Conservation (phyloP, 1,139 yeast species). For the Yamadazyma triangularis region DNA sequence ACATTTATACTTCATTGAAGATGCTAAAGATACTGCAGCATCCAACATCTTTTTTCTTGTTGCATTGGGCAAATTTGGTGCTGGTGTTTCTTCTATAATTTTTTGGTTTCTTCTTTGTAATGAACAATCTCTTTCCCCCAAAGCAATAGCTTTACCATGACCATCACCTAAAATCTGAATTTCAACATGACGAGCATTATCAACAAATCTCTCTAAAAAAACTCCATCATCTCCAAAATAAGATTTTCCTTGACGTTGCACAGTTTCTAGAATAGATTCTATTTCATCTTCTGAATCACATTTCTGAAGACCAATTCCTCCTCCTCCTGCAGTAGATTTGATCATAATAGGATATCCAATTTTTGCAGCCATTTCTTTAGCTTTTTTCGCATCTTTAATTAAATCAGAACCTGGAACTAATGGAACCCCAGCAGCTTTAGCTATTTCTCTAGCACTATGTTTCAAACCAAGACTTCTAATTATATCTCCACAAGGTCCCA, state of each 20-base stretch:
- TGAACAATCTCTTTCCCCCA: constrained; percentile 97
- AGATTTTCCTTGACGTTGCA: constrained; percentile 87
- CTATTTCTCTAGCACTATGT: constrained; percentile 94
- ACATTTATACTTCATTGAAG: constrained; percentile 82
- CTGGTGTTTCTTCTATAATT: constrained; percentile 95
- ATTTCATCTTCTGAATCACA: constrained; percentile 80
- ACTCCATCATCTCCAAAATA: constrained; percentile 96
- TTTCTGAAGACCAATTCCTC: constrained; percentile 95
- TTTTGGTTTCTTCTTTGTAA: constrained; percentile 96
- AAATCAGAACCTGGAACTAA: constrained; percentile 93
- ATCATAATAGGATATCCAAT: constrained; percentile 92
- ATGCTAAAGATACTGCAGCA: constrained; percentile 80
- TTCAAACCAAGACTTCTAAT: constrained; percentile 87
- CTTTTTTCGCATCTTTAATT: constrained; percentile 66
- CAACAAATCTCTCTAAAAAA: constrained; percentile 89
- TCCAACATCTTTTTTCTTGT: constrained; percentile 72
- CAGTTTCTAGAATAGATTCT: constrained; percentile 80
- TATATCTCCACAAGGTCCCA: constrained; percentile 82
- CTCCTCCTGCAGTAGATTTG: constrained; percentile 98
- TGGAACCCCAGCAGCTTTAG: constrained; percentile 84
- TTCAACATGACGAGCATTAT: constrained; percentile 92
- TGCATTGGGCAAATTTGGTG: constrained; percentile 81
- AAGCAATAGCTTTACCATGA: constrained; percentile 80
- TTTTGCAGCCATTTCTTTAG: constrained; percentile 67
- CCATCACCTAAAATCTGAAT: constrained; percentile 97